These are phyloP conservation scores for Puccinia polysora DNA, from an alignment of 1,284 basidiomycete genomes.

Conservation along the genomic window DNA sequence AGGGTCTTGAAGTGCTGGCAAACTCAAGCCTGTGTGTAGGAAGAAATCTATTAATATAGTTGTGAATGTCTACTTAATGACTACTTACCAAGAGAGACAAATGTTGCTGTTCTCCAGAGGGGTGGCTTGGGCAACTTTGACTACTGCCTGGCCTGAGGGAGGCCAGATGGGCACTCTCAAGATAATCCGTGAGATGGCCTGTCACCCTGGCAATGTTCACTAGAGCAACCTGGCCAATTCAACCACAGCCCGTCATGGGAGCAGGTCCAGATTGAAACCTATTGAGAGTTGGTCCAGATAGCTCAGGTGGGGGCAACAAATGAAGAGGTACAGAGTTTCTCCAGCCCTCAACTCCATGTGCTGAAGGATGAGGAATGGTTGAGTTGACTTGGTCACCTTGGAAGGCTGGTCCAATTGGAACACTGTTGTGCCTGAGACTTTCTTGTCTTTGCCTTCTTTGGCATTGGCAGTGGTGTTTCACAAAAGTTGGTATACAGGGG, in stretches of 20 bases:
- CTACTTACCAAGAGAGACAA: slow-evolving; percentile 15
- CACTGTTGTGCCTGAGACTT: not conserved
- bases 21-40: slow-evolving; percentile 12
- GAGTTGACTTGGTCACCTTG: not conserved
- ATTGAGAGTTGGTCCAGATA: not conserved
- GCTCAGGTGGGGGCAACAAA: not conserved
- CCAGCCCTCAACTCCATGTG: slow-evolving; percentile 1
- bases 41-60: not conserved
- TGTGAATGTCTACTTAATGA: not conserved
- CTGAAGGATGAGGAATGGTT: not conserved
- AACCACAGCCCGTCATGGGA: not conserved
- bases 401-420: not conserved
- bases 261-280: not conserved
- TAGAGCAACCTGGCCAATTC: not conserved
- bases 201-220: not conserved
- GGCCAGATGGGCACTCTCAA: not conserved
- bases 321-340: slow-evolving; percentile 1
- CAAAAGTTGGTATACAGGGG: not conserved
- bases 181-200: not conserved
- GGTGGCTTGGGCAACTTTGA: not conserved
- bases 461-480: not conserved
- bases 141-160: not conserved
- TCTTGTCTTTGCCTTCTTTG: slow-evolving; percentile 16
- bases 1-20: slow-evolving; percentile 20
- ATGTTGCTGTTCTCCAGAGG: not conserved